A percentile compares a stretch with the other conserved stretches of the same genome.
Evolutionary conservation across 2,329 filamentous ascomycete species (phyloP).

Genomic region (Venturiaceae sp.): DNA sequence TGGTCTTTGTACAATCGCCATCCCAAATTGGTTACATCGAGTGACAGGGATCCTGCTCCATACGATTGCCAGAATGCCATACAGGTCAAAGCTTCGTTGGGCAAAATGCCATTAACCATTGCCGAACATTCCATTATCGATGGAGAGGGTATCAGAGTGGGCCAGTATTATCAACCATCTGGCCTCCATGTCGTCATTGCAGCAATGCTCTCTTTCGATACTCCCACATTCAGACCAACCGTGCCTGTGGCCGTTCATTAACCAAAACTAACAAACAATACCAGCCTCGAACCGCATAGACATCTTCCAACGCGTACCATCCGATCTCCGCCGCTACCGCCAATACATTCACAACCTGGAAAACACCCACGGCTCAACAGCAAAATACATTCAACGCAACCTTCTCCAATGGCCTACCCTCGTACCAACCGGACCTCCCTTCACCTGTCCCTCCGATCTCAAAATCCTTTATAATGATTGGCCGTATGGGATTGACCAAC

Average conservation of each 20-base stretch:
- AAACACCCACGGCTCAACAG: slow-evolving; percentile 62
- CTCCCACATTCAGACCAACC: too few species aligned
- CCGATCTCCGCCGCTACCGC: slow-evolving; percentile 68
- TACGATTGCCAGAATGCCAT: slow-evolving; percentile 1
- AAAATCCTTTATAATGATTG: slow-evolving; percentile 84
- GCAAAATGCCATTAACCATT: slow-evolving; percentile 5
- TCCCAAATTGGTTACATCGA: not conserved
- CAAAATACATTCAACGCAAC: slow-evolving; percentile 63
- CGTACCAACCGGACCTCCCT: slow-evolving; percentile 17
- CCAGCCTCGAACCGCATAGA: slow-evolving; percentile 58
- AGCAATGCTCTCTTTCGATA: too few species aligned
- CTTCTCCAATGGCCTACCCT: slow-evolving; percentile 58
- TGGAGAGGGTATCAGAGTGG: too few species aligned
- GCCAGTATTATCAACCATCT: too few species aligned
- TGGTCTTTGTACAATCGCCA: not conserved
- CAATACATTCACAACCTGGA: slow-evolving; percentile 57
- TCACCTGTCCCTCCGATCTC: slow-evolving; percentile 41
- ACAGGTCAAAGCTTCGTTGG: not conserved
- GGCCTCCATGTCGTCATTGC: too few species aligned
- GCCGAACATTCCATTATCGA: not conserved
- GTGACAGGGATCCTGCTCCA: not conserved
- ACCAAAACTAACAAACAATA: not conserved
- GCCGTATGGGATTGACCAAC: slow-evolving; percentile 76
- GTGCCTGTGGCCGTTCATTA: too few species aligned
- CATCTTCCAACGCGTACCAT: slow-evolving; percentile 66